phyloP scores from a whole-genome alignment of 352 stramenopile species.

The Globisporangium irregulare region DNA sequence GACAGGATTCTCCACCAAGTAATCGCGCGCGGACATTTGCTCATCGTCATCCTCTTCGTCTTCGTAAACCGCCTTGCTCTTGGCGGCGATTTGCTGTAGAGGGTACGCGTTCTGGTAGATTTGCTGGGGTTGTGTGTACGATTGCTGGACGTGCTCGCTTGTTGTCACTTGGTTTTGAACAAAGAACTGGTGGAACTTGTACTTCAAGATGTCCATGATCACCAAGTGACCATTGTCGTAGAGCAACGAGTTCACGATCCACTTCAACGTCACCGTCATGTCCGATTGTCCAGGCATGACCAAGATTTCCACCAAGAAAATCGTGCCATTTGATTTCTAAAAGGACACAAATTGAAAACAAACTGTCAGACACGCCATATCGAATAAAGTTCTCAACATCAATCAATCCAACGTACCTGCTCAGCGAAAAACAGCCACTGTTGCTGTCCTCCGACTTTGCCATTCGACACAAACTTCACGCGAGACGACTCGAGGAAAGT shows the following conservation, averaged over 20 bases:
- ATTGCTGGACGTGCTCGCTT: constrained; percentile 15
- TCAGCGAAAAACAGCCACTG: constrained; percentile 78
- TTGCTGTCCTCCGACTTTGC: constrained; percentile 74
- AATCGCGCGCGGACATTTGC: constrained; percentile 62
- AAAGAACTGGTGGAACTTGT: constrained; percentile 64
- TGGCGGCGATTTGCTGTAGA: constrained; percentile 10
- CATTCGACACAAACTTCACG: constrained; percentile 64
- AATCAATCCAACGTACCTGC: constrained; percentile 40
- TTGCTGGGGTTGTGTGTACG: constrained; percentile 17
- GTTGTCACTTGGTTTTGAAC: constrained; percentile 26
- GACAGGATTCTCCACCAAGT: constrained; percentile 50
- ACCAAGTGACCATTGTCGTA: constrained; percentile 83
- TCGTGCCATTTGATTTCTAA: constrained; percentile 67
- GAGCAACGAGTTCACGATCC: constrained; percentile 84
- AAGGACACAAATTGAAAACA: background rate
- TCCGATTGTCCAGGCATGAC: constrained; percentile 75
- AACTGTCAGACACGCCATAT: constrained; percentile 14
- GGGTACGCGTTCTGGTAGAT: constrained; percentile 17
- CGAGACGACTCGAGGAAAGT: constrained; percentile 58
- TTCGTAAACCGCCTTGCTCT: constrained; percentile 19
- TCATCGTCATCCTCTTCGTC: constrained; percentile 47
- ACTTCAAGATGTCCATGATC: constrained; percentile 82
- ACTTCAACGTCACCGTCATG: constrained; percentile 85
- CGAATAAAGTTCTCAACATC: background rate
- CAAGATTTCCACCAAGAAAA: constrained; percentile 81